These are phyloP conservation scores for Cornus controversa DNA, from an alignment of 148 eudicot species.

Conservation along the genomic window DNA sequence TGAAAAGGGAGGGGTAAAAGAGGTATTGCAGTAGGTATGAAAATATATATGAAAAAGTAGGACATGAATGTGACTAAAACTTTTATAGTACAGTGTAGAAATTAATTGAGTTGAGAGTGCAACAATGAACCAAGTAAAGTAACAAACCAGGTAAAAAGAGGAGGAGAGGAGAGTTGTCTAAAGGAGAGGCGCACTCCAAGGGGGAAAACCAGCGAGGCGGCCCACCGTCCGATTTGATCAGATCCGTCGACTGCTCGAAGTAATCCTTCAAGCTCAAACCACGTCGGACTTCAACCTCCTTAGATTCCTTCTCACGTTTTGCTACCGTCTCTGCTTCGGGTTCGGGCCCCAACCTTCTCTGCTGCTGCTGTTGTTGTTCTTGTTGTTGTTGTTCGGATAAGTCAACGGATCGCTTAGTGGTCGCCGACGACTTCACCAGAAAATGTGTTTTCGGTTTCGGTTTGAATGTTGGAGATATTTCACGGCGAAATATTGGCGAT, in stretches of 20 bases:
- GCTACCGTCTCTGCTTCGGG: background rate
- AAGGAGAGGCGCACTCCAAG: conserved; percentile 36
- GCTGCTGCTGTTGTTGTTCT: too few species aligned
- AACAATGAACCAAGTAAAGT: too few species aligned
- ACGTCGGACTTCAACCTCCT: background rate
- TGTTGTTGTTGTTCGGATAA: background rate
- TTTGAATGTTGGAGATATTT: too few species aligned
- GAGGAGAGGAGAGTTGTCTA: conserved; percentile 47
- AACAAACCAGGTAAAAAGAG: conserved; percentile 73
- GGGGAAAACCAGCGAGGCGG: conserved; percentile 65
- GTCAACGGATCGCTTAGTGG: background rate
- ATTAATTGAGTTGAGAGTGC: too few species aligned
- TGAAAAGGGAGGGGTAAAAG: too few species aligned
- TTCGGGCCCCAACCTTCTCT: background rate
- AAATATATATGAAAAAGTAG: too few species aligned
- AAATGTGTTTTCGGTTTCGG: too few species aligned
- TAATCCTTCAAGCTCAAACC: conserved; percentile 35
- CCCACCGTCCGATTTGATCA: conserved; percentile 33
- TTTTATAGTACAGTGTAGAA: too few species aligned
- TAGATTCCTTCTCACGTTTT: background rate
- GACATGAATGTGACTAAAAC: too few species aligned
- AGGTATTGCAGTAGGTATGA: too few species aligned
- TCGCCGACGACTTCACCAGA: background rate
- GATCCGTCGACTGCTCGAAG: conserved; percentile 30
- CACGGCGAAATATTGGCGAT: too few species aligned